A percentile compares a stretch with the other conserved stretches of the same genome.
phyloP scores from a whole-genome alignment of 2,329 filamentous ascomycete genomes.

The Hirsutella minnesotensis region DNA sequence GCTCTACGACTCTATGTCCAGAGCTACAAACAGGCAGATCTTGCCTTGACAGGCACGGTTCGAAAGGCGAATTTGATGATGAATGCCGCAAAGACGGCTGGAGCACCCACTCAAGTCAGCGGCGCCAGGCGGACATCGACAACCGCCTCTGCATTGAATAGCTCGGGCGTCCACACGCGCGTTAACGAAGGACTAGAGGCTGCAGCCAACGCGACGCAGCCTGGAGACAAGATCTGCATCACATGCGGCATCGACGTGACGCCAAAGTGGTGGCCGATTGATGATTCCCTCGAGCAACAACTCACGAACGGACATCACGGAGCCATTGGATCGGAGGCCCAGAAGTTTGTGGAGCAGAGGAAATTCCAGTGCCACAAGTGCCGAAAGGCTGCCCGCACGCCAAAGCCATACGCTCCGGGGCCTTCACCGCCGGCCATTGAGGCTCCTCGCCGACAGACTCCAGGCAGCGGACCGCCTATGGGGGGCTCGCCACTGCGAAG shows the following conservation, averaged over 20 bases:
- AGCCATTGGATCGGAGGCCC: constrained; percentile 40
- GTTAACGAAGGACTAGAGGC: constrained; percentile 14
- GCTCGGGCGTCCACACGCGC: constrained; percentile 7
- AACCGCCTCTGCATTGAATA: constrained; percentile 15
- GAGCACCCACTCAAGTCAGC: constrained; percentile 17
- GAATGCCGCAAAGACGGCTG: constrained; percentile 44
- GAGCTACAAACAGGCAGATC: constrained; percentile 90
- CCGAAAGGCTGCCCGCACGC: constrained; percentile 39
- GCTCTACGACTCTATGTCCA: constrained; percentile 78
- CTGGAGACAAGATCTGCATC: constrained; percentile 44
- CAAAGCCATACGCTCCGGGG: constrained; percentile 16
- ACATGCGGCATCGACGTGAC: constrained; percentile 60
- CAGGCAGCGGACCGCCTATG: constrained; percentile 8
- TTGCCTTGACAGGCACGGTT: constrained; percentile 79
- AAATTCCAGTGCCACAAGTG: constrained; percentile 70
- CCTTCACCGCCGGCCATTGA: constrained; percentile 11
- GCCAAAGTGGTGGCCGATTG: constrained; percentile 59
- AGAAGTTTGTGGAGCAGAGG: constrained; percentile 46
- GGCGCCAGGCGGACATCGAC: constrained; percentile 45
- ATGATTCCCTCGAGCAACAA: constrained; percentile 37
- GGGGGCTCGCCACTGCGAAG: constrained; percentile 14
- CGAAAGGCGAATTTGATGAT: constrained; percentile 77
- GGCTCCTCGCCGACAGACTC: constrained; percentile 8
- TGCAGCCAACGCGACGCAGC: constrained; percentile 18
- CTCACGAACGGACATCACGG: constrained; percentile 40